Conservation (phyloP, 352 stramenopile species). For the Aphanomyces invadans region DNA sequence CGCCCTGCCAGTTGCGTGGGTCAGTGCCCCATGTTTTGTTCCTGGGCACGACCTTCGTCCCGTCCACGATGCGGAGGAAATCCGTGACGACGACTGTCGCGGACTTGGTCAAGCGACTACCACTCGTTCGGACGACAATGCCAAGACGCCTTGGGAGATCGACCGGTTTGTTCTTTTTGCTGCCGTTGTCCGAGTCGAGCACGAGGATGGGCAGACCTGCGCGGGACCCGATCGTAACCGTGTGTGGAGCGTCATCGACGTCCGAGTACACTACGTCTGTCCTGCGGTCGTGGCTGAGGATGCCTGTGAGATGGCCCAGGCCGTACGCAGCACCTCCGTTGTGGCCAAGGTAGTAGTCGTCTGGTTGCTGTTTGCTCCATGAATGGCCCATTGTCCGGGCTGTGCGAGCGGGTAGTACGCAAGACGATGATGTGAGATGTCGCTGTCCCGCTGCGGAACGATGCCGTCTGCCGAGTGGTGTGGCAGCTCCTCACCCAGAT, state of each 20-base stretch:
- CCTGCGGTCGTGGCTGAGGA: conserved; percentile 76
- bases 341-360: conserved; percentile 64
- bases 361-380: conserved; percentile 19
- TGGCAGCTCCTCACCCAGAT: not conserved
- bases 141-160: conserved; percentile 76
- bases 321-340: conserved; percentile 27
- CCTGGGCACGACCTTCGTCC: conserved; percentile 64
- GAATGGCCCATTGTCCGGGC: conserved; percentile 8
- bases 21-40: conserved; percentile 55
- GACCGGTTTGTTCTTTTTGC: conserved; percentile 34
- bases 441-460: not conserved
- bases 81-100: conserved; percentile 72
- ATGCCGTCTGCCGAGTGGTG: no score
- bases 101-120: conserved; percentile 79
- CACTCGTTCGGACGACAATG: conserved; percentile 73
- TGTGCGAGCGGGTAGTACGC: not conserved
- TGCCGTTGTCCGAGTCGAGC: conserved; percentile 29
- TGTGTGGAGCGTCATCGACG: conserved; percentile 35
- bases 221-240: conserved; percentile 59
- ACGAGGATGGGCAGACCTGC: conserved; percentile 64
- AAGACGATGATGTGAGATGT: not conserved
- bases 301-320: conserved; percentile 62
- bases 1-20: conserved; percentile 57
- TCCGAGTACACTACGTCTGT: conserved; percentile 69
- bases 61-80: conserved; percentile 62